Evolutionary conservation across 106 monocot genomes (phyloP), one percentile per base, ranked within the genome.

Genomic region (Dactylorhiza incarnata): DNA sequence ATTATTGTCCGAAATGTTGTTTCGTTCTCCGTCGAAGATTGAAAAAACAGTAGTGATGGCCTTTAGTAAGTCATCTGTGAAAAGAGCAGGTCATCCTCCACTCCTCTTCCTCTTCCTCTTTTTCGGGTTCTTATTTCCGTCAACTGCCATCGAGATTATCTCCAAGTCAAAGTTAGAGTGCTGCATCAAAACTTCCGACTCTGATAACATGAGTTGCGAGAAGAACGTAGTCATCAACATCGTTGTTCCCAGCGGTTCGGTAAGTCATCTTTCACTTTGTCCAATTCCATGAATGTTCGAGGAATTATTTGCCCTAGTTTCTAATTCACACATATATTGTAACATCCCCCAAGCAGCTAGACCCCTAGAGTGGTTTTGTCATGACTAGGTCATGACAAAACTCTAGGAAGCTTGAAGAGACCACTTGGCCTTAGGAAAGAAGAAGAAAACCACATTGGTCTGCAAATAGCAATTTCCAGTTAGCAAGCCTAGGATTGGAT

Each of bases 171-270:
- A 82, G 62, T 75, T 96, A 37, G 90, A 96, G 89, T 54, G 75
- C 24, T 96, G 95, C 83, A 37, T 52, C 69, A 82, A 76, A 76
- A 44, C 17, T 67, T 91, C 93, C 23, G 90, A 79, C 0, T 74
- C 85, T 45, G 89, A 84, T 59, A 63, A 83, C 3, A 76, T 96
- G 26, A 78, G 84, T 59, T 96, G 95, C 82, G 74, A 81, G 72
- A 84, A 81, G 70, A 96, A 96, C 82, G 74, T 96, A 51, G 90
- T 96, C 77, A 49, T 96, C 83, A 86, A 96, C 76, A 46, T 96
- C 25, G 89, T 89, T 71, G 91, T 96, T 46, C 95, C 95, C 74
- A 96, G 95, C 51, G 95, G 91, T 51, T 87, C 95, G n/a, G 95
- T 92, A 78, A 82, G 75, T 70, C n/a, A 68, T 4, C 69, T 7